A percentile compares a stretch with the other conserved stretches of the same genome.
These are phyloP conservation scores for Pulveroboletus sp. DNA, from an alignment of 1,284 basidiomycete species.

Conservation along the genomic window DNA sequence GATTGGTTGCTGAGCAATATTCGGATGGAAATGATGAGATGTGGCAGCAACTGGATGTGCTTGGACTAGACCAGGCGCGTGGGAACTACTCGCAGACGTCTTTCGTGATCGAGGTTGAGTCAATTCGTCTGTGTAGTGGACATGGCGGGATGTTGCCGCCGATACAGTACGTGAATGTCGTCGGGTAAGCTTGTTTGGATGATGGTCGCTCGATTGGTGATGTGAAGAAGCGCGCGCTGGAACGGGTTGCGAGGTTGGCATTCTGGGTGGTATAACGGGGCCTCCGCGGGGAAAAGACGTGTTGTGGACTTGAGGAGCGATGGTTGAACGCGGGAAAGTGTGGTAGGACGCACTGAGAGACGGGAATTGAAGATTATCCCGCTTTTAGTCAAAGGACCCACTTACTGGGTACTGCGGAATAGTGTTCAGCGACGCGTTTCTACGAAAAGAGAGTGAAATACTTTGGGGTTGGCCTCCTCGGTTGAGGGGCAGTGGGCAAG, in stretches of 20 bases:
- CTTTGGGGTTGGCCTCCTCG: conserved; percentile 21
- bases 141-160: conserved; percentile 25
- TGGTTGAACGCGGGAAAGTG: conserved; percentile 32
- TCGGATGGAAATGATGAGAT: background rate
- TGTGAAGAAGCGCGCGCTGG: conserved; percentile 1
- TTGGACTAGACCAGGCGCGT: background rate
- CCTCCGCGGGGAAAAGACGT: background rate
- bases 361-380: conserved; percentile 18
- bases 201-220: conserved; percentile 8
- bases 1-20: conserved; percentile 5
- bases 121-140: conserved; percentile 27
- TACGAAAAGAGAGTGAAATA: conserved; percentile 7
- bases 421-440: conserved; percentile 7
- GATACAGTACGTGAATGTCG: conserved; percentile 21
- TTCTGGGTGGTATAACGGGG: background rate
- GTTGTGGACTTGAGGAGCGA: background rate
- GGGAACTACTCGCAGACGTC: conserved; percentile 7
- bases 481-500: conserved; percentile 18
- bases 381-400: conserved; percentile 13
- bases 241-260: conserved; percentile 4
- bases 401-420: conserved; percentile 27
- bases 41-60: conserved; percentile 2
- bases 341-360: conserved; percentile 28
- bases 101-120: conserved; percentile 14
- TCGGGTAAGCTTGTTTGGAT: conserved; percentile 1